Percentiles rank a stretch among this genome's conserved stretches.
Conservation (phyloP, 345 rosid genomes). For the Clarkia xantiana region DNA sequence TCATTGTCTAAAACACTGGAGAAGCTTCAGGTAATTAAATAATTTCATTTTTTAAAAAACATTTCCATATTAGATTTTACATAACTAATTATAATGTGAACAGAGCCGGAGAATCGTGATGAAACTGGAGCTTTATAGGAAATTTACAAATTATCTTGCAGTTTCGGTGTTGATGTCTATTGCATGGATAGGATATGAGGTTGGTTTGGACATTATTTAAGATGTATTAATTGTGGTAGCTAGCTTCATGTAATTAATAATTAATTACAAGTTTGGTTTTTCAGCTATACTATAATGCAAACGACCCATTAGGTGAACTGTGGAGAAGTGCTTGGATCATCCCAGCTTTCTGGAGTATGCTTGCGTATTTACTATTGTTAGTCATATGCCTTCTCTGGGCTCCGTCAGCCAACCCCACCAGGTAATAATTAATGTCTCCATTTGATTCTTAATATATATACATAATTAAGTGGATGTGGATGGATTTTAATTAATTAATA, state of each 20-base stretch:
- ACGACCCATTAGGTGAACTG: constrained; percentile 35
- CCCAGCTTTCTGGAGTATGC: constrained; percentile 41
- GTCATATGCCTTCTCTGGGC: constrained; percentile 37
- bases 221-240: too few species aligned
- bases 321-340: constrained; percentile 37
- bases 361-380: constrained; percentile 29
- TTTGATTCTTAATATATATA: too few species aligned
- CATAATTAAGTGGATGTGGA: too few species aligned
- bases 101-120: constrained; percentile 28
- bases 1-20: constrained; percentile 27
- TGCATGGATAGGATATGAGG: constrained; percentile 45
- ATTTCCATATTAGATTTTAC: background rate
- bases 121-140: constrained; percentile 35
- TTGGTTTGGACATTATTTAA: too few species aligned
- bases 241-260: too few species aligned
- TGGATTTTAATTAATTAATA: too few species aligned
- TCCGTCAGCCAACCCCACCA: constrained; percentile 27
- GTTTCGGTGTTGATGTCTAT: constrained; percentile 32
- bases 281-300: constrained; percentile 38
- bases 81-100: too few species aligned
- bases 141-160: constrained; percentile 37
- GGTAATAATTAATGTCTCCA: constrained; percentile 7
- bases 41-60: background rate
- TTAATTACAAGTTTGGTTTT: background rate
- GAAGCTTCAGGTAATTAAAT: constrained; percentile 25